Evolutionary conservation across 345 rosid genomes (phyloP).

Genomic region (Citropsis articulata): DNA sequence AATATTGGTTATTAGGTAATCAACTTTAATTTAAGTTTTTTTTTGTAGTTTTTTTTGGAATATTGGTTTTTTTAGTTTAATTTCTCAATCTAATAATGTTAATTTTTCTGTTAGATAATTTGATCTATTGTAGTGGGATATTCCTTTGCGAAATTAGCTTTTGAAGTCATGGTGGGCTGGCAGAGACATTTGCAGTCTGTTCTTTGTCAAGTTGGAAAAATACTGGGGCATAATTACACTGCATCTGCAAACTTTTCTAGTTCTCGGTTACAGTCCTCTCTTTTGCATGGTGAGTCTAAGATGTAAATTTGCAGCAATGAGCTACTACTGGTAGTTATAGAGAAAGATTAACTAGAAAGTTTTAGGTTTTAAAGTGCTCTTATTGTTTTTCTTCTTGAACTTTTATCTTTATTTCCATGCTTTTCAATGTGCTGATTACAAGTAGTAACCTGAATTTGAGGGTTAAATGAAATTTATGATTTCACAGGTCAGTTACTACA

Average conservation of each 20-base stretch:
- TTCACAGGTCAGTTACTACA: slow-evolving; percentile 40
- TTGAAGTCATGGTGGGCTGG: slow-evolving; percentile 65
- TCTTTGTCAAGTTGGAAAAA: slow-evolving; percentile 46
- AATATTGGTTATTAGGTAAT: too few species aligned
- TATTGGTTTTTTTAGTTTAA: neutral
- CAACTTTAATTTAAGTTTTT: too few species aligned
- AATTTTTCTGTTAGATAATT: neutral
- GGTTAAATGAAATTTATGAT: neutral
- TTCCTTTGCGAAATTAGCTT: neutral
- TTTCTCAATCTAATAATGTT: neutral
- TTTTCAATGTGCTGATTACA: neutral
- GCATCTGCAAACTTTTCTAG: slow-evolving; percentile 27
- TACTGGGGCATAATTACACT: slow-evolving; percentile 33
- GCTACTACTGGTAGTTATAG: neutral
- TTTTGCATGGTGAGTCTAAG: slow-evolving; percentile 31
- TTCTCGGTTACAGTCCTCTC: slow-evolving; percentile 27
- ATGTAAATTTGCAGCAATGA: neutral
- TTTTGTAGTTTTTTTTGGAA: neutral
- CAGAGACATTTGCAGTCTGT: slow-evolving; percentile 56
- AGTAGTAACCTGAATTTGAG: neutral
- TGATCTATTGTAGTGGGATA: neutral
- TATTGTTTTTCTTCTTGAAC: neutral
- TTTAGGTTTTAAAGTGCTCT: neutral
- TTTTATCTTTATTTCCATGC: neutral
- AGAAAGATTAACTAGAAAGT: neutral